Evolutionary conservation across 2,329 filamentous ascomycete species (phyloP), one percentile per base, ranked within the genome.

Genomic region (Colletotrichum eremochloae): DNA sequence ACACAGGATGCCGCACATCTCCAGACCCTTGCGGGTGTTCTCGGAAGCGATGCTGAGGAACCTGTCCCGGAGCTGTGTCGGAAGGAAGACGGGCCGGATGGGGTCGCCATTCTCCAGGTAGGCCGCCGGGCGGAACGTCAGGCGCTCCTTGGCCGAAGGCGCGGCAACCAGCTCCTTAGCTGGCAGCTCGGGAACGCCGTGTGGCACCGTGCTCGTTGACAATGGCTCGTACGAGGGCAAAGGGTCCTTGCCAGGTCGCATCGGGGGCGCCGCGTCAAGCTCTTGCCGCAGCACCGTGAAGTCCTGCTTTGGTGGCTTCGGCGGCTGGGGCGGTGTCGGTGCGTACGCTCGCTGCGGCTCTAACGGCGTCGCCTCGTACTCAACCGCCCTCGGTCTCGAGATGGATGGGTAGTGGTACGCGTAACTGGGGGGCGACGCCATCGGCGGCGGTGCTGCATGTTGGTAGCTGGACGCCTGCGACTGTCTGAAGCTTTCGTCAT

Each of bases 1-100:
- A 78, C 95, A 97, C 14, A 99, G 88, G 75, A 99, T 96, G 46
- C 96, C 96, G 79, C 96, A 98, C 76, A 96, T 98, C 83, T 99
- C 96, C 24, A 98, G 87, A 46, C 97, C 97, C 4, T 87, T 86
- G 40, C 84, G 84, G 0, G 96, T 99, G 80, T 99, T 98, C 24
- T 89, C 82, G 0, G 88, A 83, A 0, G 95, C 96, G 40, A 95
- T 84, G 3, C 88, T 83, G 24, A 98, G 86, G 80, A 99, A 99
- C 7, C 87, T 85, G 2, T 86, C 82, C 38, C 95, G 93, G 1
- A 99, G 87, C 15, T 89, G 87, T 0, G 90, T 88, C 0, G 96
- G 96, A 1, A 99, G 87, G 79, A 98, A 97, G 44, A 99, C 86
- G 0, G 95, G 94, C 44, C 96, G 92, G 8, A 99, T 89, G 0